phyloP scores from a whole-genome alignment of 805 yeast genomes.

The Maudiozyma turicensis region DNA sequence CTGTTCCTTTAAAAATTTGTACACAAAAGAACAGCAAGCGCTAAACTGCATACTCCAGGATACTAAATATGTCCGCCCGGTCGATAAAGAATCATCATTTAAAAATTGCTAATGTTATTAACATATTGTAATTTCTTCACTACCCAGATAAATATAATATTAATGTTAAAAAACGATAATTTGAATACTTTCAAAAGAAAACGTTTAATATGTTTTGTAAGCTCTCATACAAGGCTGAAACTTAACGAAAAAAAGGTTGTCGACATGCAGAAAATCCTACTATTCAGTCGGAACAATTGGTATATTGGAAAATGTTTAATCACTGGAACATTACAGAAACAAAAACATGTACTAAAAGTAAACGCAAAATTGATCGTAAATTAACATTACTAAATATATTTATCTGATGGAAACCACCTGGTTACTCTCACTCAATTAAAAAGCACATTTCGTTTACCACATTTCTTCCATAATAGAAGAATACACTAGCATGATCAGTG shows the following conservation, averaged over 20 bases:
- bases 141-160: too few species aligned
- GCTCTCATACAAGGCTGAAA: conserved; percentile 40
- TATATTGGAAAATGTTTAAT: conserved; percentile 21
- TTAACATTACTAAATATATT: conserved; percentile 3
- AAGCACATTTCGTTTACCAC: too few species aligned
- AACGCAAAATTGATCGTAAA: neutral
- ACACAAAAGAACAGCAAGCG: conserved; percentile 27
- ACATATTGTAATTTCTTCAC: neutral
- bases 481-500: too few species aligned
- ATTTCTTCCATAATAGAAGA: too few species aligned
- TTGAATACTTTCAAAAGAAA: neutral
- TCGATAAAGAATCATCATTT: conserved; percentile 33
- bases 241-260: conserved; percentile 38
- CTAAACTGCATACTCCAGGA: conserved; percentile 19
- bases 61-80: conserved; percentile 42
- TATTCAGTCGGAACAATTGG: conserved; percentile 37
- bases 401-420: conserved; percentile 12
- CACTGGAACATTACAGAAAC: conserved; percentile 12
- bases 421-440: conserved; percentile 1
- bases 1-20: conserved; percentile 28
- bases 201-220: neutral
- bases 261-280: conserved; percentile 31
- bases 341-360: neutral
- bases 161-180: too few species aligned
- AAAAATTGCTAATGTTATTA: neutral